These are phyloP conservation scores for Smallanthus sonchifolius DNA, from an alignment of 129 eudicot species.

Conservation along the genomic window DNA sequence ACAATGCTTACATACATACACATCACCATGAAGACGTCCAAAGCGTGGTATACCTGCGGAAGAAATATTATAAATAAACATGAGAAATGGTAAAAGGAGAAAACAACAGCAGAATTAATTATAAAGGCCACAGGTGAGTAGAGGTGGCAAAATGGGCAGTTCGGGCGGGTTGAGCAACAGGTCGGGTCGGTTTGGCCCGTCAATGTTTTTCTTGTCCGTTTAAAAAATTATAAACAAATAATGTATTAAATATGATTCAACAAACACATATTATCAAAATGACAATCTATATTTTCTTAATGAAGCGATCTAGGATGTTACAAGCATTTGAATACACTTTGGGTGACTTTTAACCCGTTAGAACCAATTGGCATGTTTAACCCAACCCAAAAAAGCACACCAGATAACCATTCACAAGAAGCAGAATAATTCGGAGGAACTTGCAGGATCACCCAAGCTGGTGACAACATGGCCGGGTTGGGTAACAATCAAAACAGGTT, in stretches of 20 bases:
- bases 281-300: not conserved
- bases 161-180: not conserved
- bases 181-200: not conserved
- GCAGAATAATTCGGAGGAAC: not conserved
- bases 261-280: not conserved
- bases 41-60: constrained; percentile 89
- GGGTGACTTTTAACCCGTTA: not conserved
- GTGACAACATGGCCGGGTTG: not conserved
- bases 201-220: not conserved
- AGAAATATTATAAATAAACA: not conserved
- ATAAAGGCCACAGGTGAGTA: not conserved
- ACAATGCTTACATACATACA: constrained; percentile 83
- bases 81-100: not conserved
- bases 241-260: not conserved
- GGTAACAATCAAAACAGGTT: not conserved
- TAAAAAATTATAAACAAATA: not conserved
- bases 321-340: not conserved
- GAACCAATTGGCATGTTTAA: not conserved
- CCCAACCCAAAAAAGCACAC: not conserved
- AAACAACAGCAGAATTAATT: not conserved
- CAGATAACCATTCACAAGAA: not conserved
- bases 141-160: not conserved
- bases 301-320: not conserved
- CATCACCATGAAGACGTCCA: constrained; percentile 95
- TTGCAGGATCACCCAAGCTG: not conserved